phyloP scores from a whole-genome alignment of 192 early-diverging fungal species.

The Entomortierella beljakovae region DNA sequence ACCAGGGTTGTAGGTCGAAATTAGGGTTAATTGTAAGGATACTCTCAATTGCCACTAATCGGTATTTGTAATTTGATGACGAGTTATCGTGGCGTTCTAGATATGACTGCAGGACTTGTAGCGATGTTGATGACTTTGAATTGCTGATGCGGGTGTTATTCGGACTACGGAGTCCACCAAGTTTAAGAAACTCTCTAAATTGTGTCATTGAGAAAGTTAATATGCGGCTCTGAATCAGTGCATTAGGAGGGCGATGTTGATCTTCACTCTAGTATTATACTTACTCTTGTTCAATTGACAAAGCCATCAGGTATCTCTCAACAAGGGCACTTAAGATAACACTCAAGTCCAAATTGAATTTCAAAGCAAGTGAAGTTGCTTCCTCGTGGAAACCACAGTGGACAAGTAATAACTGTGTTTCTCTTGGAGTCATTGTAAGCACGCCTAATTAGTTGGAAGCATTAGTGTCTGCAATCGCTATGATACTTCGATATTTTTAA shows the following conservation, averaged over 20 bases:
- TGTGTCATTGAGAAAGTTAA: background rate
- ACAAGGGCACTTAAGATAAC: slow-evolving; percentile 32
- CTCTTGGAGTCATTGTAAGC: slow-evolving; percentile 9
- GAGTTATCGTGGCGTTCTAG: slow-evolving; percentile 34
- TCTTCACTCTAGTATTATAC: background rate
- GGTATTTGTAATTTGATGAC: slow-evolving; percentile 24
- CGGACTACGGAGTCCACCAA: slow-evolving; percentile 2
- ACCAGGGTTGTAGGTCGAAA: slow-evolving; percentile 39
- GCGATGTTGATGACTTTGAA: slow-evolving; percentile 1
- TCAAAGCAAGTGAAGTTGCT: slow-evolving; percentile 27
- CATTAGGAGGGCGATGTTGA: background rate
- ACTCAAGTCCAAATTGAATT: slow-evolving; percentile 22
- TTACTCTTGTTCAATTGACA: slow-evolving; percentile 37
- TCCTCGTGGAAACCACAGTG: slow-evolving; percentile 24
- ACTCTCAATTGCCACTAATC: slow-evolving; percentile 12
- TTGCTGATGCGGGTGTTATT: slow-evolving; percentile 1
- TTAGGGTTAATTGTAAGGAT: slow-evolving; percentile 26
- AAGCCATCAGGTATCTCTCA: slow-evolving; percentile 25
- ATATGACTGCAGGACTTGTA: slow-evolving; percentile 26
- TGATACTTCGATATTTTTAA: background rate
- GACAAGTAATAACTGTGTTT: slow-evolving; percentile 25
- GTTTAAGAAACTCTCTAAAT: slow-evolving; percentile 14
- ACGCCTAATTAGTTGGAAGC: slow-evolving; percentile 9
- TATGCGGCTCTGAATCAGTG: background rate
- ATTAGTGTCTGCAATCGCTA: background rate